These are phyloP conservation scores for Kalmusia sp. DNA, from an alignment of 2,329 filamentous ascomycete genomes.

Conservation along the genomic window DNA sequence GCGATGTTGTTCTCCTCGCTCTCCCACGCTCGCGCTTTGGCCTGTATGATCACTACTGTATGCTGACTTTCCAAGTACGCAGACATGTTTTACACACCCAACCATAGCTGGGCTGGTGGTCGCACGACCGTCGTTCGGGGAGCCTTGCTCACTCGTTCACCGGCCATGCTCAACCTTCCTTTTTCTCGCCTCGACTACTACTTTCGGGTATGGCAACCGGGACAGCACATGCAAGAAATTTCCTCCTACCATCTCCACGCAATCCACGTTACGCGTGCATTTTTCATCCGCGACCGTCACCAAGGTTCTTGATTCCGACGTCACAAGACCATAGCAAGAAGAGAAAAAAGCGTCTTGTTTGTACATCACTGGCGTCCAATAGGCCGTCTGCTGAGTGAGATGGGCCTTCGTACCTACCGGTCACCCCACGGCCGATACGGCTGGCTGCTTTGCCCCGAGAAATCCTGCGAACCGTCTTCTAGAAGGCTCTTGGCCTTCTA, in stretches of 20 bases:
- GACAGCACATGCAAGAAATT: background rate
- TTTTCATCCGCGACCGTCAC: too few species aligned
- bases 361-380: too few species aligned
- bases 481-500: background rate
- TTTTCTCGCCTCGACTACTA: background rate
- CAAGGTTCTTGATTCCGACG: too few species aligned
- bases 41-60: too few species aligned
- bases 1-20: too few species aligned
- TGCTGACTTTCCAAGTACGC: too few species aligned
- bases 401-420: background rate
- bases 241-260: background rate
- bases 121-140: background rate
- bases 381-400: background rate
- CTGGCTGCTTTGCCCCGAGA: background rate
- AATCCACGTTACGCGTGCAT: background rate
- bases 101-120: background rate
- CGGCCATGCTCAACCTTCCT: constrained; percentile 7
- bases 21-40: too few species aligned
- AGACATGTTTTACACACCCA: too few species aligned
- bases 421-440: background rate
- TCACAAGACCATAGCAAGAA: too few species aligned
- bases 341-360: too few species aligned
- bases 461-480: constrained; percentile 8
- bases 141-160: constrained; percentile 9
- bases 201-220: background rate